These are phyloP conservation scores for Zea mays DNA, from an alignment of 176 grass and related monocot species.

Conservation along the genomic window DNA sequence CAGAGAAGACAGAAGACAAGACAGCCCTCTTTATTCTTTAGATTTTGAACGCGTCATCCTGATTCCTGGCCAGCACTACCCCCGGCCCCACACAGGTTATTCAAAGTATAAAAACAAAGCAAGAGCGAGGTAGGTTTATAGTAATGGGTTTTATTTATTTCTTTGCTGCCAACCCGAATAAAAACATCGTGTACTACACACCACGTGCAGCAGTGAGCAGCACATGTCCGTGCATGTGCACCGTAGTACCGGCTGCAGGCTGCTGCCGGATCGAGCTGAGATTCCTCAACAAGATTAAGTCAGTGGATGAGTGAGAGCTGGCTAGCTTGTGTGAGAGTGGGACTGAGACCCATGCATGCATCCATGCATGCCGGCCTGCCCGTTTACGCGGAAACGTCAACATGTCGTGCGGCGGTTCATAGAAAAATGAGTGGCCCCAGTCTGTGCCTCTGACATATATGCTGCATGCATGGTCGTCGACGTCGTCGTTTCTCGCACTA, in stretches of 20 bases:
- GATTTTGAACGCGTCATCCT: not conserved
- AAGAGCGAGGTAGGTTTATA: not conserved
- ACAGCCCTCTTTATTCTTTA: too few relatives aligned
- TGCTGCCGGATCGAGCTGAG: not conserved
- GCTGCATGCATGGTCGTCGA: not conserved
- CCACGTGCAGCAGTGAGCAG: not conserved
- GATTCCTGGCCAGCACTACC: too few relatives aligned
- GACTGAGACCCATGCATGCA: too few relatives aligned
- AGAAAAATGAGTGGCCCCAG: not conserved
- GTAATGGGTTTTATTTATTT: not conserved
- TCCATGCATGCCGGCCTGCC: not conserved
- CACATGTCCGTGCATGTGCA: not conserved
- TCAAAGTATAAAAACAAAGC: too few relatives aligned
- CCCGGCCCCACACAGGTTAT: too few relatives aligned
- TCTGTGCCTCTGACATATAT: too few relatives aligned
- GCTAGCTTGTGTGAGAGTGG: not conserved
- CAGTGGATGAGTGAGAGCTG: not conserved
- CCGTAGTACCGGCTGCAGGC: too few relatives aligned
- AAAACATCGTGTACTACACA: not conserved
- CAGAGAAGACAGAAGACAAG: too few relatives aligned
- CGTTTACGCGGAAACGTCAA: constrained; percentile 23
- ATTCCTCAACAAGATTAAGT: not conserved
- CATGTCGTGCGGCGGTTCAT: not conserved
- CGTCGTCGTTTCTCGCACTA: not conserved
- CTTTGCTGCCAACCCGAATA: not conserved